These are phyloP conservation scores for Gorgonomyces haynaldii DNA, from an alignment of 192 early-diverging fungal species.

Conservation along the genomic window DNA sequence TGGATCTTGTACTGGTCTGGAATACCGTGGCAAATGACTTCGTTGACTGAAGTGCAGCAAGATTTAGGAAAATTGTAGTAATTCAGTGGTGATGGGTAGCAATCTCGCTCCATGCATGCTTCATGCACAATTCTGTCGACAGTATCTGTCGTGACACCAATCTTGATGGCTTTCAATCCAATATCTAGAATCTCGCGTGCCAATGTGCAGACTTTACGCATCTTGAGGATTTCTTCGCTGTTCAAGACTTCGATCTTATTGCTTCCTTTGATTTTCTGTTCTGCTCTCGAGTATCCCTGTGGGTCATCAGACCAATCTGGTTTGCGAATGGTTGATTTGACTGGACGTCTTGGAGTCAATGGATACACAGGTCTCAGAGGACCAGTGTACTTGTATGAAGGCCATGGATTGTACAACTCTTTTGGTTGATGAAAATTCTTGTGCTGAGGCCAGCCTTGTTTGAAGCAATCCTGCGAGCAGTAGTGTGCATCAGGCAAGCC, in stretches of 20 bases:
- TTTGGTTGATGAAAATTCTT: constrained; percentile 5
- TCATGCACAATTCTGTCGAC: constrained; percentile 94
- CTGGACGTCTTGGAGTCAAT: constrained; percentile 23
- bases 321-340: constrained; percentile 22
- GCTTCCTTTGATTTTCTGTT: constrained; percentile 58
- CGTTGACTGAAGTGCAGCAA: constrained; percentile 80
- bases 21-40: constrained; percentile 92
- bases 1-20: constrained; percentile 84
- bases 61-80: constrained; percentile 96
- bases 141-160: constrained; percentile 88
- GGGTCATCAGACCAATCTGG: constrained; percentile 32
- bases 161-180: constrained; percentile 63
- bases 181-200: constrained; percentile 84
- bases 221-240: constrained; percentile 60
- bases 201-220: constrained; percentile 69
- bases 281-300: constrained; percentile 59
- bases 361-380: constrained; percentile 40
- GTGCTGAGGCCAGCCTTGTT: constrained; percentile 8
- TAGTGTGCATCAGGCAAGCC: constrained; percentile 18
- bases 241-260: constrained; percentile 57
- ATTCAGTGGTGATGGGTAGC: constrained; percentile 94
- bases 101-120: constrained; percentile 78
- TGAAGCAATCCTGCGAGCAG: constrained; percentile 22
- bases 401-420: constrained; percentile 31
- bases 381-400: constrained; percentile 29